Conservation (phyloP, 2,329 filamentous ascomycete genomes). For the Clonostachys rosea region DNA sequence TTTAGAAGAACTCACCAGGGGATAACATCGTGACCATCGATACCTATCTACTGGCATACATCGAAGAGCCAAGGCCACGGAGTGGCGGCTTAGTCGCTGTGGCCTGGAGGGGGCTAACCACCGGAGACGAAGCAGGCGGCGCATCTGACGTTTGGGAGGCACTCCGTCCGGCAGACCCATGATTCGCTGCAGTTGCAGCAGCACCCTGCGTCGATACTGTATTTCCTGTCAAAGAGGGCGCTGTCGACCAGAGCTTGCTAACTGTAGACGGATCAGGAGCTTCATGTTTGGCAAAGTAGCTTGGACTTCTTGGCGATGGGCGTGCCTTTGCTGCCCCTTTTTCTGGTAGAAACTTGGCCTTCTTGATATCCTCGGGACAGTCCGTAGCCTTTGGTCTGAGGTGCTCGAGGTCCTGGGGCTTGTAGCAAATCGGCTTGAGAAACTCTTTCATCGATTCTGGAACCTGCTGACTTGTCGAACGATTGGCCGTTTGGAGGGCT, state of each 20-base stretch:
- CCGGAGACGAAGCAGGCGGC: too few relatives aligned
- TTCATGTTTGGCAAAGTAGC: not conserved
- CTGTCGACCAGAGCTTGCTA: too few relatives aligned
- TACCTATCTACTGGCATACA: not conserved
- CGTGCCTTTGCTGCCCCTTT: not conserved
- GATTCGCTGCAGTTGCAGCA: too few relatives aligned
- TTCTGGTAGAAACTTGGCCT: not conserved
- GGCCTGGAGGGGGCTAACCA: too few relatives aligned
- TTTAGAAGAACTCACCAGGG: not conserved
- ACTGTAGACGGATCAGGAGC: too few relatives aligned
- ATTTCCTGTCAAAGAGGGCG: too few relatives aligned
- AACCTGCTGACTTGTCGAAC: not conserved
- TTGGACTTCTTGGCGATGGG: not conserved
- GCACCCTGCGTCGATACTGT: too few relatives aligned
- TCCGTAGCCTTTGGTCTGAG: not conserved
- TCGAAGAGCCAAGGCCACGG: not conserved
- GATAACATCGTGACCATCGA: not conserved
- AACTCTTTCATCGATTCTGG: conserved; percentile 1
- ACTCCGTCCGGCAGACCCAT: too few relatives aligned
- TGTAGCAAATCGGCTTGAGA: not conserved
- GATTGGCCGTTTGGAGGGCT: not conserved
- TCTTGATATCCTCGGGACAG: not conserved
- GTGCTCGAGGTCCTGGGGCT: not conserved
- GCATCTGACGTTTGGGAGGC: too few relatives aligned
- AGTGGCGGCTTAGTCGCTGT: too few relatives aligned